These are phyloP conservation scores for Rutstroemia sp. DNA, from an alignment of 2,329 filamentous ascomycete species.

Conservation along the genomic window DNA sequence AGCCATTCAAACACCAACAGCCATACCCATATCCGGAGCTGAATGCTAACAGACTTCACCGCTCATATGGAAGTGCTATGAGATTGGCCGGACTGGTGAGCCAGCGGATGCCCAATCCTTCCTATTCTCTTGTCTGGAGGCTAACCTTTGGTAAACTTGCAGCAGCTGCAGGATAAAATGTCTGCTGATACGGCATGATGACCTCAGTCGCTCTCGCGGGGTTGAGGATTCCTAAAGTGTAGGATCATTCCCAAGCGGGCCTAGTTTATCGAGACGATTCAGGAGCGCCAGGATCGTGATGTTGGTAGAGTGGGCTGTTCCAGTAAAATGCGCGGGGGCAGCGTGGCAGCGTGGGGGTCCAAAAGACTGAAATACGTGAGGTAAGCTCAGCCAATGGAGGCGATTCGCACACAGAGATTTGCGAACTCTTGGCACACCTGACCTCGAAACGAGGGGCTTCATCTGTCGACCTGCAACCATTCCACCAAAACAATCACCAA, in stretches of 20 bases:
- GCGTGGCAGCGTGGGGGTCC: background rate
- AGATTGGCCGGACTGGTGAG: background rate
- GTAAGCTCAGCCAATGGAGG: no score
- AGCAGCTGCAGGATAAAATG: slow-evolving; percentile 4
- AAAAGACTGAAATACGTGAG: background rate
- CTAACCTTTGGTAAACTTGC: background rate
- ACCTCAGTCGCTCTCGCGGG: slow-evolving; percentile 5
- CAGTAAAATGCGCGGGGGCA: background rate
- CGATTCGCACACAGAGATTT: no score
- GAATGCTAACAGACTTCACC: background rate
- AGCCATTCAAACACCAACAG: background rate
- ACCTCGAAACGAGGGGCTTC: background rate
- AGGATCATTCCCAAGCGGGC: slow-evolving; percentile 1
- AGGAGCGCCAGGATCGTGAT: background rate
- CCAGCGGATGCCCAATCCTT: background rate
- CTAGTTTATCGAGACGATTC: background rate
- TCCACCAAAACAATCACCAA: background rate
- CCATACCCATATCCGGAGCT: background rate
- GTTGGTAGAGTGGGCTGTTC: background rate
- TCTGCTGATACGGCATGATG: slow-evolving; percentile 10
- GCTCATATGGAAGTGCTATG: background rate
- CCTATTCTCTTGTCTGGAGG: background rate
- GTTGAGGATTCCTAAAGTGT: background rate
- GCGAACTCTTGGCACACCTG: slow-evolving; percentile 3
- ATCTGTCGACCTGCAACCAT: background rate